Conservation (phyloP, 139 green algal species). For the Monoraphidium neglectum region DNA sequence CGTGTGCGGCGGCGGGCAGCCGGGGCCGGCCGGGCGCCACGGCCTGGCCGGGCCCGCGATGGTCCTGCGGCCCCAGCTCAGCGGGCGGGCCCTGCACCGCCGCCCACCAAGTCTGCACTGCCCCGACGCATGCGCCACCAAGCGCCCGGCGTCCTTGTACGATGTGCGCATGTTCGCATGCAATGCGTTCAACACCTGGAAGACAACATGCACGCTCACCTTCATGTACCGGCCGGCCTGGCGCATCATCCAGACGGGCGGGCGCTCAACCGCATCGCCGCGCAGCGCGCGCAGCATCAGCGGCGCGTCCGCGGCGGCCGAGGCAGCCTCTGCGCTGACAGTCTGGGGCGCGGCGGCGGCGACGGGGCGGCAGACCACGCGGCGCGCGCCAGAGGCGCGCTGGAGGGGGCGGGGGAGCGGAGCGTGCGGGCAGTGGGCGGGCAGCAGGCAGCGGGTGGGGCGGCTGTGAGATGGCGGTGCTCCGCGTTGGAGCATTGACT, state of each 20-base stretch:
- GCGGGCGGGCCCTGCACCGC: too few relatives aligned
- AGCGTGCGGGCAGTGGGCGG: neutral
- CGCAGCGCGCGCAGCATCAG: slow-evolving; percentile 84
- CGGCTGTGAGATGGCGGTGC: too few relatives aligned
- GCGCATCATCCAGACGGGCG: slow-evolving; percentile 98
- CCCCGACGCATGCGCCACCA: too few relatives aligned
- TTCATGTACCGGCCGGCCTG: slow-evolving; percentile 97
- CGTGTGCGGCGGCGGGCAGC: too few relatives aligned
- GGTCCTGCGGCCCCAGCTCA: too few relatives aligned
- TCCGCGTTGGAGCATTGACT: neutral
- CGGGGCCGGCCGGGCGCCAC: too few relatives aligned
- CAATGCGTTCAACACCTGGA: too few relatives aligned
- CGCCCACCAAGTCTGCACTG: too few relatives aligned
- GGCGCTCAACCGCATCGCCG: slow-evolving; percentile 82
- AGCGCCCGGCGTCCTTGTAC: too few relatives aligned
- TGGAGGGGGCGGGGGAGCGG: slow-evolving; percentile 1
- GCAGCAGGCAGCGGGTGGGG: neutral
- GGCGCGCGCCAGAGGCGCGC: slow-evolving; percentile 1
- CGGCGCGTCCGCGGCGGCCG: slow-evolving; percentile 32
- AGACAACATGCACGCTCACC: too few relatives aligned
- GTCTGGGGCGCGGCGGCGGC: slow-evolving; percentile 18
- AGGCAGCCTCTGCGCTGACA: slow-evolving; percentile 11
- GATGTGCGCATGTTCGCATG: too few relatives aligned
- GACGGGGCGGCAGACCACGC: slow-evolving; percentile 3
- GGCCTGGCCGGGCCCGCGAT: too few relatives aligned